Base-by-base conservation (phyloP, 805 yeast genomes). In the Maudiozyma saulgeensis region DNA sequence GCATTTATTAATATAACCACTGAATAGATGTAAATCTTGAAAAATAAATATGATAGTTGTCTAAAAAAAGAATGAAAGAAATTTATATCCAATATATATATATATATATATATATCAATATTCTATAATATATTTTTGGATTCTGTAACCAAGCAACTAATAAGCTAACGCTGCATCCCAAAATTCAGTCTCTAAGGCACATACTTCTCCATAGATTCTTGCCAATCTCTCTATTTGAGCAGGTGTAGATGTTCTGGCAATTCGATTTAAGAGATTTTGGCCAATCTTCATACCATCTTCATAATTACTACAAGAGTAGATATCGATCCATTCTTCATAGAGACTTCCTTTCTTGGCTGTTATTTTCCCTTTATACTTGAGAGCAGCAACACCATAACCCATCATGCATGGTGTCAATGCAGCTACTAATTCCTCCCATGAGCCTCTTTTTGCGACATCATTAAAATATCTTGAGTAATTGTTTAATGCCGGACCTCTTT, bases 371-470 rank as follows among this genome's bases (percentile, higher is more conserved):
- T 69, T 68, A 23, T 63, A 58, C 7, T 60, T 55, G 2, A 51
- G 41, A 0, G 79, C 78, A 1, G 88, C 88, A 45, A 75, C 72
- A 34, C 76, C 76, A 61, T 83, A 84, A 1, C 95, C 95, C 59
- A 80, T 75, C 46, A 84, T 65, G 62, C 95, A 86, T 0, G 95
- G 91, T 8, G 87, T 76, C 47, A 84, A 64, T 0, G 91, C 86
- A 7, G 82, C 76, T 50, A 80, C 80, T 46, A 84, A 74, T 43
- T 81, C 85, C 26, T 81, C 61, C 77, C 81, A 82, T 59, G 81
- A 81, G 23, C 76, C 73, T 37, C 66, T 67, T 25, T 70, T 66
- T 2, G 82, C 82, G 4, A 82, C 64, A 18, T 76, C 73, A 40
- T 74, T 57, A 49, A 87, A 68, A 54, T 79, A 84, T 38, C 81